Evolutionary conservation across 176 grass and related monocot species (phyloP), one percentile per base, ranked within the genome.

Genomic region (Thalia dealbata): DNA sequence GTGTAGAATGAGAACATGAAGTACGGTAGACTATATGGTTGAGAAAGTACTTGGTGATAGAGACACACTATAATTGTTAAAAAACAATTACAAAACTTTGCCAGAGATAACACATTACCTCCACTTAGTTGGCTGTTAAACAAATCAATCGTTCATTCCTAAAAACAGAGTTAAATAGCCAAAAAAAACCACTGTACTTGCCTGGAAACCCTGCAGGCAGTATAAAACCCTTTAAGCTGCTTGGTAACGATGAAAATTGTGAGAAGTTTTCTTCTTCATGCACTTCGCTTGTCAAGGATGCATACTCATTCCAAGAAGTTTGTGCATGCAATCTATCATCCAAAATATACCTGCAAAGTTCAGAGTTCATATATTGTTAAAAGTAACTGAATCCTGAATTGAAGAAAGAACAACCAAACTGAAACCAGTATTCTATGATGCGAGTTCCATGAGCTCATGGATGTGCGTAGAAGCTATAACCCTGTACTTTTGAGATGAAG

Each of bases 141-240:
- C 11, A 64, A 15, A 30, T 64, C 32, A 38, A 38, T 38, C 1
- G 7, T 64, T 30, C 3, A 15, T 26, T 30, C 62, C 3, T 64
- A 30, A 64, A 64, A 64, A 64, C n/a, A 61, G 21, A 24, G 21
- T 24, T n/a, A n/a, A n/a, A n/a, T n/a, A n/a, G n/a, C n/a, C n/a
- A n/a, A n/a, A n/a, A n/a, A n/a, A n/a, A n/a, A n/a, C n/a, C n/a
- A n/a, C n/a, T 79, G 52, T 16, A 76, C 10, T 77, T 80, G 92
- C 92, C 92, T 69, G 92, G 92, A 96, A 85, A 96, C 10, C 92
- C 89, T 0, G 84, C 80, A 1, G 92, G 92, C 74, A 96, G 82
- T 56, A 92, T 69, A 61, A 96, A 96, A 69, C 90, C 84, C 73
- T 29, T 80, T 61, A 96, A 38, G 67, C 64, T 61, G n/a, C 22